Percentiles rank a stretch among this genome's conserved stretches.
Evolutionary conservation across 352 stramenopile species (phyloP).

Genomic region (Phytophthora rubi): DNA sequence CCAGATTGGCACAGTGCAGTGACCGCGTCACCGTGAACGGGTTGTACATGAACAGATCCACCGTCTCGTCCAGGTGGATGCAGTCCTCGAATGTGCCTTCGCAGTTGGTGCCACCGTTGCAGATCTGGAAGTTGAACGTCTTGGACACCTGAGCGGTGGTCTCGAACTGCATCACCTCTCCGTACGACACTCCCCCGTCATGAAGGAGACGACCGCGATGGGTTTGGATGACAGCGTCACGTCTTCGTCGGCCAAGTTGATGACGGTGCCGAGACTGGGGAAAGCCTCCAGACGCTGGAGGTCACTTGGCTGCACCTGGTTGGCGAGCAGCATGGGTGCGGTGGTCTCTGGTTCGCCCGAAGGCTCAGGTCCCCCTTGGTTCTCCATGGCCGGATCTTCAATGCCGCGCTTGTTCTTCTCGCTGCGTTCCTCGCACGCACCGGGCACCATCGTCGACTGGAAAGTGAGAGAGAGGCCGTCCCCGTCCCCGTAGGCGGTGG

Average conservation of each 20-base stretch:
- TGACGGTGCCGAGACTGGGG: slow-evolving; percentile 37
- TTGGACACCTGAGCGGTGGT: slow-evolving; percentile 30
- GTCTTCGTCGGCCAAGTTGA: slow-evolving; percentile 26
- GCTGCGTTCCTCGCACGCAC: slow-evolving; percentile 39
- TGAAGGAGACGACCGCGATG: slow-evolving; percentile 52
- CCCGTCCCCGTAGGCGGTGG: background rate
- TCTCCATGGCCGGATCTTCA: slow-evolving; percentile 22
- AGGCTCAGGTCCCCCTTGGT: slow-evolving; percentile 7
- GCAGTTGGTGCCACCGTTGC: slow-evolving; percentile 22
- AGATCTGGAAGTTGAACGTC: slow-evolving; percentile 53
- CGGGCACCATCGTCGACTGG: slow-evolving; percentile 51
- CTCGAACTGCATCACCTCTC: slow-evolving; percentile 43
- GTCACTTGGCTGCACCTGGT: slow-evolving; percentile 31
- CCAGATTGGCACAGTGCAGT: slow-evolving; percentile 44
- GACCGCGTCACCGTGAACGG: slow-evolving; percentile 53
- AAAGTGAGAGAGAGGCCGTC: slow-evolving; percentile 31
- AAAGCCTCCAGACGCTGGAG: slow-evolving; percentile 47
- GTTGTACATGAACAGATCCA: slow-evolving; percentile 73
- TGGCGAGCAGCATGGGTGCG: slow-evolving; percentile 10
- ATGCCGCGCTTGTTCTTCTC: slow-evolving; percentile 35
- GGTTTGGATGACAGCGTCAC: slow-evolving; percentile 7
- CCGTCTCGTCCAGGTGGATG: slow-evolving; percentile 38
- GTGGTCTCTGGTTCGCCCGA: background rate
- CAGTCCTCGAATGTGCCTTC: slow-evolving; percentile 36
- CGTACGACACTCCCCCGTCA: slow-evolving; percentile 47